Conservation (phyloP, 148 eudicot species). For the Cornus florida region DNA sequence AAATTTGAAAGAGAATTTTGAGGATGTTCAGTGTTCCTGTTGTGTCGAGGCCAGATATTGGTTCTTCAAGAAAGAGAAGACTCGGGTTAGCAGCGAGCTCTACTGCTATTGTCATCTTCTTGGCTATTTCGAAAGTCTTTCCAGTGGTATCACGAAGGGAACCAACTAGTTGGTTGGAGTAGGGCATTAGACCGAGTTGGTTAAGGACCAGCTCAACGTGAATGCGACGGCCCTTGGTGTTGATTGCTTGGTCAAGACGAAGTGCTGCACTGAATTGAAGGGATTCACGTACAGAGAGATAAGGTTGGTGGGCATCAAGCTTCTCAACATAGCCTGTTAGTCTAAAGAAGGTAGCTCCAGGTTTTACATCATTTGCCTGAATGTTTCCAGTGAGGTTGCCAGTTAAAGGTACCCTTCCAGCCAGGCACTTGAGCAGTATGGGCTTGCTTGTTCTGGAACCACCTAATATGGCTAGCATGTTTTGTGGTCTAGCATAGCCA, state of each 20-base stretch:
- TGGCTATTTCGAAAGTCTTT: conserved; percentile 9
- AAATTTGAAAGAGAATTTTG: neutral
- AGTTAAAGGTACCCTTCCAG: conserved; percentile 14
- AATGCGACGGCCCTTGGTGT: neutral
- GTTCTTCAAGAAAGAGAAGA: conserved; percentile 12
- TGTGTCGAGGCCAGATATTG: conserved; percentile 1
- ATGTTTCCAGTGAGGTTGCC: conserved; percentile 4
- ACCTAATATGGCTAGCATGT: conserved; percentile 10
- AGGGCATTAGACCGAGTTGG: conserved; percentile 6
- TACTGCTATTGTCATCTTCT: conserved; percentile 11
- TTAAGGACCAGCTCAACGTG: conserved; percentile 11
- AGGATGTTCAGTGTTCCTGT: conserved; percentile 2
- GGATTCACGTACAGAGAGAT: conserved; percentile 13
- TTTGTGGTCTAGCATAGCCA: conserved; percentile 13
- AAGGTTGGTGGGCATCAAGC: conserved; percentile 9
- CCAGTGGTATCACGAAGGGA: conserved; percentile 1
- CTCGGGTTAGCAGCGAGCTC: conserved; percentile 14
- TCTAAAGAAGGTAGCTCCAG: conserved; percentile 6
- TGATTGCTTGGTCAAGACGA: conserved; percentile 12
- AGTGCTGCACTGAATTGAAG: conserved; percentile 15
- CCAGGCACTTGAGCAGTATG: conserved; percentile 9
- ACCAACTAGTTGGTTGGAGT: conserved; percentile 11
- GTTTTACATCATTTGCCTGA: conserved; percentile 10
- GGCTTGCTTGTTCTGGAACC: conserved; percentile 7
- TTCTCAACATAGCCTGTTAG: conserved; percentile 9